Evolutionary conservation across 139 green algal species (phyloP), one percentile per base, ranked within the genome.

Genomic region (Chlorella sp.): DNA sequence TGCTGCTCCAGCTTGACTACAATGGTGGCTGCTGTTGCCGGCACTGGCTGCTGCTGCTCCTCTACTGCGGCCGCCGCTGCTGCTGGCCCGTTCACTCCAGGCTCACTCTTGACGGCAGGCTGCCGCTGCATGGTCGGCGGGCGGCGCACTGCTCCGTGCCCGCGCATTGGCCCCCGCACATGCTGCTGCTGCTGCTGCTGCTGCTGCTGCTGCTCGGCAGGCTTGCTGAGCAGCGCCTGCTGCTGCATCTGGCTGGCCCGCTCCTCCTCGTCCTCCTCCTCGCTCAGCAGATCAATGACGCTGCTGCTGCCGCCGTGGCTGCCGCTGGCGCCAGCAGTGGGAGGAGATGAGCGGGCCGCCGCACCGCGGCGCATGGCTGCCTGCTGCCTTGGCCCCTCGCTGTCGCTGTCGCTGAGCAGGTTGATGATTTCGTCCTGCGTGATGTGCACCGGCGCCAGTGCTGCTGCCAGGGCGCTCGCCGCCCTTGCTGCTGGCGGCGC

Each of bases 361-460:
- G 28, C 28, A 17, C 30, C 28, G 26, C 63, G 13, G 26, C 63
- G 63, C 26, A 38, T 60, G 51, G 51, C 51, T 15, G 51, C 51
- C 51, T 72, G 28, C 65, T 1, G n/a, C 23, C 26, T 32, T 3
- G 25, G 26, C 2, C 60, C 60, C 60, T 67, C 60, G 23, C 60
- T 30, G 60, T 72, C 65, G 65, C n/a, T 39, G 65, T 72, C 65
- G 65, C 65, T 72, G 65, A 30, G 32, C 28, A 72, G 65, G 30
- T 72, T 25, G 65, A 72, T 72, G 15, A 39, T 30, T 18, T 32
- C n/a, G 30, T 15, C 20, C 4, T 11, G 65, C 65, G 18, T 9
- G 12, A 21, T 5, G 23, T 67, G 60, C 21, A 2, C 21, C 32
- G 60, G 60, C 21, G 60, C 60, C 25, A n/a, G 25, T 5, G 60